Evolutionary conservation across 495 filamentous ascomycete genomes (phyloP).

Genomic region (Penicillium tannophilum): DNA sequence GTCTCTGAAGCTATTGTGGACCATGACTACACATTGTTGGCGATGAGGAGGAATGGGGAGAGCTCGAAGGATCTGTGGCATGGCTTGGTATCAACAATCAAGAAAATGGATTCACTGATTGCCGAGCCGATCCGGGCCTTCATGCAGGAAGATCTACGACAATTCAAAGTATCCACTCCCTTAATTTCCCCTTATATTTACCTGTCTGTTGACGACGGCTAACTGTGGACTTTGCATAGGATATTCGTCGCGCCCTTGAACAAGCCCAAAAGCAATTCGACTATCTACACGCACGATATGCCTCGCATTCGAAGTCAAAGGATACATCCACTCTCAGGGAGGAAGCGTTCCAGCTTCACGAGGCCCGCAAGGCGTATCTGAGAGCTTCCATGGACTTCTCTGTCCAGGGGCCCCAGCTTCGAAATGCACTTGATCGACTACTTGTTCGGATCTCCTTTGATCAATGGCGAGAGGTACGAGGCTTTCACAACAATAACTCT

Average conservation of each 20-base stretch:
- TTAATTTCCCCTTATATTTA: not conserved
- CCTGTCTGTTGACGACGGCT: not conserved
- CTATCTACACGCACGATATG: slow-evolving; percentile 73
- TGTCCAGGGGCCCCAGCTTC: slow-evolving; percentile 78
- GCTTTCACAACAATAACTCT: slow-evolving; percentile 59
- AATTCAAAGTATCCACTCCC: slow-evolving; percentile 56
- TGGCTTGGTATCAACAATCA: slow-evolving; percentile 67
- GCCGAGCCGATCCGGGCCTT: slow-evolving; percentile 81
- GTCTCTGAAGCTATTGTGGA: slow-evolving; percentile 82
- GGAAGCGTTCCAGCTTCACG: slow-evolving; percentile 94
- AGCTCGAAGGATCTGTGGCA: slow-evolving; percentile 84
- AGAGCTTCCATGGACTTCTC: slow-evolving; percentile 94
- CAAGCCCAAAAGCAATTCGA: slow-evolving; percentile 84
- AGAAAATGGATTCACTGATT: slow-evolving; percentile 72
- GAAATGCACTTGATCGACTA: slow-evolving; percentile 79
- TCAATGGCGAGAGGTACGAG: slow-evolving; percentile 81
- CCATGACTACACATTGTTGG: slow-evolving; percentile 90
- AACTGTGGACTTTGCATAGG: slow-evolving; percentile 55
- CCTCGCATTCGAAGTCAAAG: slow-evolving; percentile 85
- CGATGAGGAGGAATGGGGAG: slow-evolving; percentile 81
- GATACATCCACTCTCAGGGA: slow-evolving; percentile 88
- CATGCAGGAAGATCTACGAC: slow-evolving; percentile 68
- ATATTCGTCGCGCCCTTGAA: slow-evolving; percentile 73
- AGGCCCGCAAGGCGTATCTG: slow-evolving; percentile 87
- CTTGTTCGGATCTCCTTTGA: slow-evolving; percentile 82